Percentiles rank a stretch among this genome's conserved stretches.
These are phyloP conservation scores for Gremmenia infestans DNA, from an alignment of 2,329 filamentous ascomycete species.

Conservation along the genomic window DNA sequence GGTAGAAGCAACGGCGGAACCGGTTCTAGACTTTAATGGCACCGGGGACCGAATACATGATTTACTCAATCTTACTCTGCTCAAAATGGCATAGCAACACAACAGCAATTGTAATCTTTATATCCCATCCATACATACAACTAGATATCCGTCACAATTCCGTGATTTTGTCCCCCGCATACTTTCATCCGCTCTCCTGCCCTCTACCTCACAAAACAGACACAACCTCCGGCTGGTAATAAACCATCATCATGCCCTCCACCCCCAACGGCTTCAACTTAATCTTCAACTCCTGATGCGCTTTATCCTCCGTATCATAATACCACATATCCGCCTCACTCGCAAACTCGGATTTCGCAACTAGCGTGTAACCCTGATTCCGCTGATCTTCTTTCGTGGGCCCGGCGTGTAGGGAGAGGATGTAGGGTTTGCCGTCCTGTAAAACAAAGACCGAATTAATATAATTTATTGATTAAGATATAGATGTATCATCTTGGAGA, in stretches of 20 bases:
- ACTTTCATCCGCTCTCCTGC: neutral
- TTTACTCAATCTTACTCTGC: no score
- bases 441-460: neutral
- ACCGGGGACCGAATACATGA: no score
- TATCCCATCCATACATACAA: no score
- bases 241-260: constrained; percentile 27
- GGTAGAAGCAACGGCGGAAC: no score
- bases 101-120: no score
- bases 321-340: constrained; percentile 53
- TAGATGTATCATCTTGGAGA: neutral
- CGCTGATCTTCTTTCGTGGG: constrained; percentile 45
- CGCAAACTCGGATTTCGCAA: constrained; percentile 48
- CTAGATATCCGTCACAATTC: no score
- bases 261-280: constrained; percentile 12
- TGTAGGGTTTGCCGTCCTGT: constrained; percentile 55
- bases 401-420: constrained; percentile 45
- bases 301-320: constrained; percentile 52
- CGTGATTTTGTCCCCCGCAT: neutral
- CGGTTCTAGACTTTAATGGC: no score
- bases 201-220: neutral
- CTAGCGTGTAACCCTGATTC: constrained; percentile 50
- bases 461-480: no score
- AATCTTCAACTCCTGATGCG: constrained; percentile 45
- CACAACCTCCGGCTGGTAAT: constrained; percentile 23
- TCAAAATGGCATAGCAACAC: no score